These are phyloP conservation scores for Hsuehochloa calcarea DNA, from an alignment of 176 grass and related monocot genomes.

Conservation along the genomic window DNA sequence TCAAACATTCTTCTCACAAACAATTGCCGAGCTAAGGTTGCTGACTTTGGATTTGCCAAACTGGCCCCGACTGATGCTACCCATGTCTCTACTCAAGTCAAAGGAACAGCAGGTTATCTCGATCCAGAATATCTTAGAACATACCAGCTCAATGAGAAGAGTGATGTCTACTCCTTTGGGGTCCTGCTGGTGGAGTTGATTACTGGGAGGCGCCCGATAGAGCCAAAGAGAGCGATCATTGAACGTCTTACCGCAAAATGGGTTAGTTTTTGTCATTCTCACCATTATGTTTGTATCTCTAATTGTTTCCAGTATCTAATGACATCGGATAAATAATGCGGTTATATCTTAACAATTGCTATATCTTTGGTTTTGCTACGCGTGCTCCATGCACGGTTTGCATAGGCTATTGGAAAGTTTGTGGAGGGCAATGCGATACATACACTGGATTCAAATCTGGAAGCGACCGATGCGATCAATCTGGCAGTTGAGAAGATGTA, in stretches of 20 bases:
- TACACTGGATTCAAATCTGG: conserved; percentile 63
- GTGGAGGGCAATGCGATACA: conserved; percentile 51
- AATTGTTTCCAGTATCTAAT: not conserved
- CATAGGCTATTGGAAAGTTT: conserved; percentile 75
- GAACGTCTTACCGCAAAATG: conserved; percentile 75
- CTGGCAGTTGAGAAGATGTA: conserved; percentile 59
- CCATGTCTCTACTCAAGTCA: conserved; percentile 74
- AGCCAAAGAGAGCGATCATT: conserved; percentile 43
- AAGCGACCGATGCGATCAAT: conserved; percentile 41
- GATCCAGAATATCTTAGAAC: conserved; percentile 75
- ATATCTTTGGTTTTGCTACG: not conserved
- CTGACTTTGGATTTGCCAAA: conserved; percentile 74
- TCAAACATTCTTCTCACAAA: conserved; percentile 78
- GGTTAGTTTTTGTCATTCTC: conserved; percentile 42
- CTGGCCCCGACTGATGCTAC: conserved; percentile 47
- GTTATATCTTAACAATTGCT: not conserved
- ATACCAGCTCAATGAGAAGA: conserved; percentile 70
- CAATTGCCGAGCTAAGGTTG: conserved; percentile 65
- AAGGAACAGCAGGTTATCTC: conserved; percentile 77
- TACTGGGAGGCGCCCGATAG: conserved; percentile 60
- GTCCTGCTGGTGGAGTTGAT: conserved; percentile 66
- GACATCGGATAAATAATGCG: not conserved
- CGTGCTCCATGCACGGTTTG: conserved; percentile 1
- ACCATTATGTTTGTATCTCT: not conserved
- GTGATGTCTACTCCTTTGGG: conserved; percentile 76